Evolutionary conservation across 2,329 filamentous ascomycete genomes (phyloP), one percentile per base, ranked within the genome.

Genomic region (Alternaria sp.): DNA sequence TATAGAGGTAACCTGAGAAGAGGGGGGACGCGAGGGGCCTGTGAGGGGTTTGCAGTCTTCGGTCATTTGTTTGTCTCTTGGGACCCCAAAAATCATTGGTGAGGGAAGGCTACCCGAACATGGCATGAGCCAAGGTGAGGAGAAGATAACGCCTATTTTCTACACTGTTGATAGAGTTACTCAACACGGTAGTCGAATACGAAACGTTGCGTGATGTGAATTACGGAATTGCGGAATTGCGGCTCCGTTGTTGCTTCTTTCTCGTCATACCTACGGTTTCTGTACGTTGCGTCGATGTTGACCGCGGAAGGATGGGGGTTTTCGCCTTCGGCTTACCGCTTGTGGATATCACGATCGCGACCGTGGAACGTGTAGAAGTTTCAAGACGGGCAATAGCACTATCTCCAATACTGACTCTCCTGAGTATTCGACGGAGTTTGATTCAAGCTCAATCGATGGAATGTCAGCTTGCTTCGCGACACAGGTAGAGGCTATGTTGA

Each of bases 141-240:
- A 60, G 52, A 60, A 60, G 39, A 28, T 24, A 34, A 47, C 52
- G 36, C 57, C 53, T 60, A 51, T 60, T 57, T 57, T 60, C 57
- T 30, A 60, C 47, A 24, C 9, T 39, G 39, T 12, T n/a, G 32
- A 16, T 7, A 7, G 22, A 58, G 11, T 61, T 64, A 55, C 62
- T 59, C 24, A 20, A 54, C 30, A 12, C 6, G 62, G 62, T 54
- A 62, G 47, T 51, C 14, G n/a, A n/a, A 38, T 44, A 42, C n/a
- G 18, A 42, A 7, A 30, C 8, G 14, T 55, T 30, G 42, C 18
- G 14, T 48, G n/a, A n/a, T 26, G 43, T 11, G 14, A 8, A 9
- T 52, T 5, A 28, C 36, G 47, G n/a, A 22, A n/a, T 53, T 14
- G 28, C 36, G 39, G 47, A 22, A 7, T 46, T 8, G 38, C 28